phyloP scores from a whole-genome alignment of 805 yeast species.

The Phaffomyces thermotolerans region DNA sequence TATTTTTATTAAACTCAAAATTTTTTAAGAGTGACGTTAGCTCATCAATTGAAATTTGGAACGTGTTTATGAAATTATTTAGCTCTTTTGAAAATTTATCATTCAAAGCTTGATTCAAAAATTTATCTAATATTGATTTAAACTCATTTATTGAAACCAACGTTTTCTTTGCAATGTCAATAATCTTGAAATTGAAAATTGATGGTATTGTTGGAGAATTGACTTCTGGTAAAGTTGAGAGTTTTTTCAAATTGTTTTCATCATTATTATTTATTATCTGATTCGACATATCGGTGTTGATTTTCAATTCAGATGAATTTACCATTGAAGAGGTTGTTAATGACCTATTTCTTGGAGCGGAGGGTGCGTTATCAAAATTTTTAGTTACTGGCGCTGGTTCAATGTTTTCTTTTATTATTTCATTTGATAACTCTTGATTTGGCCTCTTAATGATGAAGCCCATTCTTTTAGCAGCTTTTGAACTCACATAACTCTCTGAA shows the following conservation, averaged over 20 bases:
- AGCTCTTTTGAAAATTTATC: conserved; percentile 47
- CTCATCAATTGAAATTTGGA: conserved; percentile 50
- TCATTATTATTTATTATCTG: not conserved
- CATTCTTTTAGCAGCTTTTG: conserved; percentile 71
- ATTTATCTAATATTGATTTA: conserved; percentile 49
- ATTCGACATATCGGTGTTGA: conserved; percentile 14
- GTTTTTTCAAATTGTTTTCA: conserved; percentile 34
- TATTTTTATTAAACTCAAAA: conserved; percentile 28
- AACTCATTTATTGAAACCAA: conserved; percentile 58
- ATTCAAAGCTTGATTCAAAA: conserved; percentile 52
- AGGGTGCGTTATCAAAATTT: not conserved
- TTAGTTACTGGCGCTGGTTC: conserved; percentile 12
- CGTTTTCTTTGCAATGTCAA: conserved; percentile 51
- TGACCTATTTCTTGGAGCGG: conserved; percentile 18
- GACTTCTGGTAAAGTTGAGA: conserved; percentile 56
- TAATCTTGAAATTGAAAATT: conserved; percentile 16
- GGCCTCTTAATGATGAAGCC: conserved; percentile 52
- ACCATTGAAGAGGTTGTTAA: conserved; percentile 9
- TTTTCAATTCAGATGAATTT: conserved; percentile 44
- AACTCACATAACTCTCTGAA: conserved; percentile 39
- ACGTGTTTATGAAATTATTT: conserved; percentile 37
- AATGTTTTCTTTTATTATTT: conserved; percentile 22
- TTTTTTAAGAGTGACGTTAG: conserved; percentile 51
- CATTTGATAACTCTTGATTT: conserved; percentile 17
- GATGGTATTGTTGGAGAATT: conserved; percentile 8